Base-by-base conservation (phyloP, 2,329 filamentous ascomycete species). In the Aspergillus hortae region DNA sequence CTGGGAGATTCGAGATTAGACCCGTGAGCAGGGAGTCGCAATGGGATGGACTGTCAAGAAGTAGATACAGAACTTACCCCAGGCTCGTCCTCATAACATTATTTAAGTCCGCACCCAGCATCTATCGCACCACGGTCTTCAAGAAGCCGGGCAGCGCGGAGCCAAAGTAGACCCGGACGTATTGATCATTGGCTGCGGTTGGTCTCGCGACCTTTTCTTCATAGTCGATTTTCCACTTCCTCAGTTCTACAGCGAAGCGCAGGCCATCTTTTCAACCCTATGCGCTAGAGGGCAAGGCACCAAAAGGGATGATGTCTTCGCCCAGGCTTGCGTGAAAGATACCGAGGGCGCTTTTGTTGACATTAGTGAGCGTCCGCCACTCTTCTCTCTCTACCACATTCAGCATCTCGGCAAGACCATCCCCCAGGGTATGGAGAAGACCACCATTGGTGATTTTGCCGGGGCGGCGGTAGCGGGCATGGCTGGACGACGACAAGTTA, bases 321-420 rank as follows among this genome's bases (percentile, higher is more conserved):
- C 85, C 86, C 1, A 71, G 25, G 86, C 72, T 53, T 73, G 73
- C 67, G 82, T 86, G 85, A 82, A 89, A 64, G 83, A 80, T 4
- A 76, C 81, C 41, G 76, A 84, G 64, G 1, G 85, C 85, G 52
- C 83, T 86, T 14, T 73, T 63, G 64, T 90, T 87, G 69, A 89
- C 77, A 1, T 83, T 78, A 6, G 80, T 83, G 11, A 88, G 67
- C 3, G 69, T 38, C 1, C 87, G 79, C 86, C 86, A 90, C 62
- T 90, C 87, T 59, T 82, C 86, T 7, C 73, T 69, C 3, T 74
- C 66, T 19, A 85, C 76, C 73, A 84, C 88, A 25, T 77, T 73
- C 19, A 79, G 64, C 2, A 86, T 84, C 63, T 89, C 85, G 1
- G 76, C 71, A 32, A 85, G 75, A 61, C 86, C 87, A 1, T 86